Evolutionary conservation across 2,329 filamentous ascomycete species (phyloP).

Genomic region (Simplicillium sp.): DNA sequence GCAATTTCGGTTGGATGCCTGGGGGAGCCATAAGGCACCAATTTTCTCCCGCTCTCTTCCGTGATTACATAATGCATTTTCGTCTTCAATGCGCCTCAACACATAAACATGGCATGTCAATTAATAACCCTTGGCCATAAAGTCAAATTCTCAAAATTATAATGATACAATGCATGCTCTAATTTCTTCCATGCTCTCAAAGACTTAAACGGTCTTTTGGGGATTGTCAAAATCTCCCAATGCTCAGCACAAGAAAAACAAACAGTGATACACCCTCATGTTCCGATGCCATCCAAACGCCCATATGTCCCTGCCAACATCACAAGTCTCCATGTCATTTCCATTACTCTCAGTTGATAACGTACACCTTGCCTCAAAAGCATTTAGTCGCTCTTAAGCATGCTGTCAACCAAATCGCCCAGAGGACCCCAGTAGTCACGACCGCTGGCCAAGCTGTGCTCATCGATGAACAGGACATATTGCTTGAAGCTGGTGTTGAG

Average conservation of each 20-base stretch:
- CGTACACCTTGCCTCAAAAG: not conserved
- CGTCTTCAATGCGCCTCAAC: not conserved
- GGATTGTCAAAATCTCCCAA: not conserved
- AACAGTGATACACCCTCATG: no score
- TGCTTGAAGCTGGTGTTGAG: conserved; percentile 99
- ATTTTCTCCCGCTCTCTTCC: conserved; percentile 12
- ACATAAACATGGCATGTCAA: not conserved
- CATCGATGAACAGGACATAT: conserved; percentile 96
- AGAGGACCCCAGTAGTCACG: conserved; percentile 97
- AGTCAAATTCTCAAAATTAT: not conserved
- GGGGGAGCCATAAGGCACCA: conserved; percentile 25
- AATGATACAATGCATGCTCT: not conserved
- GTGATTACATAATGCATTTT: conserved; percentile 2
- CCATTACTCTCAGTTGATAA: no score
- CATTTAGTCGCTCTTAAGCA: conserved; percentile 82
- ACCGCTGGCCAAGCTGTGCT: conserved; percentile 83
- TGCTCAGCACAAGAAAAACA: no score
- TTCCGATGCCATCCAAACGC: no score
- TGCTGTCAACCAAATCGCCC: conserved; percentile 93
- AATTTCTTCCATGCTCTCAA: no score
- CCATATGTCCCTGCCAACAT: no score
- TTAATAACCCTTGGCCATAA: not conserved
- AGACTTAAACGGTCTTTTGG: not conserved
- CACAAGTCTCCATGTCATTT: no score
- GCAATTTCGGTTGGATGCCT: conserved; percentile 35